Evolutionary conservation across 78 protist species (phyloP).

Genomic region (Dictyostelium intermedium): DNA sequence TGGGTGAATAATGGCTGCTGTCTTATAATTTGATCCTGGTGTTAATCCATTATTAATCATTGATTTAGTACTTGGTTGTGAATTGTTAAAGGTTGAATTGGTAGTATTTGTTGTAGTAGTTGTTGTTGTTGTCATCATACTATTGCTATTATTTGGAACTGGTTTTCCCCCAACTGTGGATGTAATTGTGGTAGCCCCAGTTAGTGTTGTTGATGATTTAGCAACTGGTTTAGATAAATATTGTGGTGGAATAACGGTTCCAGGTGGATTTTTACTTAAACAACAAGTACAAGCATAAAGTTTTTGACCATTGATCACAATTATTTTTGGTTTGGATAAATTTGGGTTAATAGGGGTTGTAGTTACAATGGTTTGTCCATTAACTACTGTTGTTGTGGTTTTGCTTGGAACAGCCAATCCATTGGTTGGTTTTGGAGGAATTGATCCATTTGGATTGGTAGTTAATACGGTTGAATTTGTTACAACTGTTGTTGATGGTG

Average conservation of each 20-base stretch:
- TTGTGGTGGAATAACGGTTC: constrained; percentile 2
- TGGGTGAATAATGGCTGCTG: constrained; percentile 2
- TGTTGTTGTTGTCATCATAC: background rate
- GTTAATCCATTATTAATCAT: background rate
- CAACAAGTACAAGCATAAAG: constrained; percentile 69
- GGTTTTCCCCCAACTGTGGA: background rate
- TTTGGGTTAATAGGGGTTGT: background rate
- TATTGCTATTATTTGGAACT: background rate
- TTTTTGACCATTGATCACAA: constrained; percentile 39
- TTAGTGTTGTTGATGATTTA: background rate
- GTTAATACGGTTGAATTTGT: background rate
- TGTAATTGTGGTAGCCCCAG: background rate
- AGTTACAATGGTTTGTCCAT: background rate
- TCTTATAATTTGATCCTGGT: background rate
- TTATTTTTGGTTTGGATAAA: constrained; percentile 34
- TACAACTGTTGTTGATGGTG: background rate
- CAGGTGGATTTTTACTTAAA: constrained; percentile 59
- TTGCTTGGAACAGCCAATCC: background rate
- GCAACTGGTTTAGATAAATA: background rate
- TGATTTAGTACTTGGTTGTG: background rate
- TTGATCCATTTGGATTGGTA: background rate
- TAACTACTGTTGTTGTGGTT: background rate
- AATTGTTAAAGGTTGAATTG: background rate
- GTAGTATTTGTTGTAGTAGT: background rate
- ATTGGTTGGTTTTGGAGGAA: constrained; percentile 8